A percentile compares a stretch with the other conserved stretches of the same genome.
phyloP scores from a whole-genome alignment of 805 yeast species.

The Barnettozyma siamensis region DNA sequence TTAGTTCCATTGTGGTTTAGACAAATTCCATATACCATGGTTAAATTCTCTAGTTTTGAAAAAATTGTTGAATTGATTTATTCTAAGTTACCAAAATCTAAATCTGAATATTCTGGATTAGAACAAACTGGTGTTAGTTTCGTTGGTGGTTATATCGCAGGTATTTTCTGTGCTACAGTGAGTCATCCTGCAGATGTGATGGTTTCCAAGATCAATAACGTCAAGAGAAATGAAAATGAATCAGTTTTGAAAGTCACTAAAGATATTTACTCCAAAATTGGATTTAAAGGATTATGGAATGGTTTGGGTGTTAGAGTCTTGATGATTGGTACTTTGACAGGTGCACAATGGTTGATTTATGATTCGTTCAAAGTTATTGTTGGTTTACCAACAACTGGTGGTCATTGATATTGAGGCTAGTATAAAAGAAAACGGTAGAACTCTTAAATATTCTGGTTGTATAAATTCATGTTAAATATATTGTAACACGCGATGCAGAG shows the following conservation, averaged over 20 bases:
- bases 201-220: slow-evolving; percentile 85
- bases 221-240: slow-evolving; percentile 58
- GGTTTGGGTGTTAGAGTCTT: slow-evolving; percentile 91
- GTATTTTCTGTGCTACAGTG: slow-evolving; percentile 91
- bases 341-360: slow-evolving; percentile 94
- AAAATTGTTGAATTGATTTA: slow-evolving; percentile 82
- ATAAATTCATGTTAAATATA: too few species aligned
- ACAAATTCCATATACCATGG: slow-evolving; percentile 99
- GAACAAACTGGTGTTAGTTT: slow-evolving; percentile 94
- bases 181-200: slow-evolving; percentile 99
- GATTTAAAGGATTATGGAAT: slow-evolving; percentile 90
- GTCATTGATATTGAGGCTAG: slow-evolving; percentile 14
- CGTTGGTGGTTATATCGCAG: slow-evolving; percentile 94
- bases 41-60: slow-evolving; percentile 92
- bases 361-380: slow-evolving; percentile 93
- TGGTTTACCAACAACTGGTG: slow-evolving; percentile 94
- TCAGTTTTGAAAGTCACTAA: slow-evolving; percentile 57
- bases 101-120: slow-evolving; percentile 58
- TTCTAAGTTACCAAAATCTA: slow-evolving; percentile 63
- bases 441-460: background rate
- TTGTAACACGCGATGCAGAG: too few species aligned
- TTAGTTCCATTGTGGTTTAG: slow-evolving; percentile 90
- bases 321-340: slow-evolving; percentile 97
- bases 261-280: slow-evolving; percentile 77
- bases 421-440: too few species aligned